Percentiles rank a stretch among this genome's conserved stretches.
These are phyloP conservation scores for Quercus engelmannii DNA, from an alignment of 306 rosid species.

Conservation along the genomic window DNA sequence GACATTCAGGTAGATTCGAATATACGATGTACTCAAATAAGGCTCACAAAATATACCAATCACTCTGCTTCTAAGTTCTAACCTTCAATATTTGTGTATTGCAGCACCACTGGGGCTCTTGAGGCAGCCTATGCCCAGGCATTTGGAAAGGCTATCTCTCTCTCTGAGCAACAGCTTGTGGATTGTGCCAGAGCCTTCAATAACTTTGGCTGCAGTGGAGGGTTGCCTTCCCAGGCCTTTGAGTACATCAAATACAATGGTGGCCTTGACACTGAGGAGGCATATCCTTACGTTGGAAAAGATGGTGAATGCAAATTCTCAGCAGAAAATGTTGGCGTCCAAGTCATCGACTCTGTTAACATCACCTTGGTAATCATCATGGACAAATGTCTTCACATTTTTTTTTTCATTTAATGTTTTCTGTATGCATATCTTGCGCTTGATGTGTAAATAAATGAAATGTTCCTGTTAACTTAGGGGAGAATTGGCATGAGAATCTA, in stretches of 20 bases:
- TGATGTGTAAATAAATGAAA: constrained; percentile 7
- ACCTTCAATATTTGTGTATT: constrained; percentile 18
- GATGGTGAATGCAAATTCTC: constrained; percentile 62
- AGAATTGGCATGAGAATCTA: constrained; percentile 17
- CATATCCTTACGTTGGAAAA: constrained; percentile 72
- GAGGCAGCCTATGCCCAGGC: constrained; percentile 89
- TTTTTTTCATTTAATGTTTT: background rate
- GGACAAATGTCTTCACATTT: background rate
- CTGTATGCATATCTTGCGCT: background rate
- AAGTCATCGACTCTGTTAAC: constrained; percentile 64
- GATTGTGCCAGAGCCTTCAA: constrained; percentile 91
- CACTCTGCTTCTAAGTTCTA: constrained; percentile 18
- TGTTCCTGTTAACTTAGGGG: constrained; percentile 2
- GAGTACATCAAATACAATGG: constrained; percentile 90
- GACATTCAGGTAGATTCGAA: constrained; percentile 48
- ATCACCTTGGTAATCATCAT: constrained; percentile 62
- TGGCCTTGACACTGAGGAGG: constrained; percentile 82
- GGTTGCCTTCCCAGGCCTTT: constrained; percentile 96
- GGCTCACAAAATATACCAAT: background rate
- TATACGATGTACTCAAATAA: background rate
- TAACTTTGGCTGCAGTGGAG: constrained; percentile 86
- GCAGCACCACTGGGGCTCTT: constrained; percentile 92
- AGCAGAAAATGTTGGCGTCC: constrained; percentile 59
- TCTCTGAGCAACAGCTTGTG: constrained; percentile 96
- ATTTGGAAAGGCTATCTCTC: constrained; percentile 60